Base-by-base conservation (phyloP, 305 asterid species). In the Withania somnifera region DNA sequence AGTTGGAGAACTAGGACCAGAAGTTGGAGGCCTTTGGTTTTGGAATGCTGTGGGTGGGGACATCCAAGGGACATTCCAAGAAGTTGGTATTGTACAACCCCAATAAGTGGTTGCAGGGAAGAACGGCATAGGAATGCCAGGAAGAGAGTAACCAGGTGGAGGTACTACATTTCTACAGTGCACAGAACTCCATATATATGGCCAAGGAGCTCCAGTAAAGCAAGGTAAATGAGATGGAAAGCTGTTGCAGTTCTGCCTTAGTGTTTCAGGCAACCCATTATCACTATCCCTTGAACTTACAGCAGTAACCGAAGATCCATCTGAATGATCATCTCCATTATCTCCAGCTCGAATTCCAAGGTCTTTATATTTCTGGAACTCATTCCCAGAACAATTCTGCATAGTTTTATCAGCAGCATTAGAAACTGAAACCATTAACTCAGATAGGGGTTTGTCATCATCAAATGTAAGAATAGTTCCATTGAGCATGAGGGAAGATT, bases 381-480 rank as follows among this genome's bases (percentile, higher is more conserved):
- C 84, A 80, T 86, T 88, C 24, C n/a, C n/a, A n/a, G n/a, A n/a
- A n/a, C n/a, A n/a, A n/a, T n/a, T n/a, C n/a, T n/a, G n/a, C n/a
- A n/a, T n/a, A n/a, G n/a, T n/a, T n/a, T n/a, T n/a, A n/a, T 90
- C 91, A 0, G 88, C 81, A 52, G 87, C 63, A 75, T 85, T 83
- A 84, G 86, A 80, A 83, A 79, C 89, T 1, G 93, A 87, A n/a
- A 91, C 88, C 88, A 89, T 81, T 64, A 95, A 88, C 67, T 88
- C 92, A 34, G 89, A 86, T 28, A 91, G 82, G 0, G 90, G 88
- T 6, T 89, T 47, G 47, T 88, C 87, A 7, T 88, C 82, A 17
- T 92, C 93, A 24, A 93, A 95, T 1, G 98, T 88, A 52, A 94
- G 90, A 86, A 94, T 90, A 5, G 87, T 86, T 58, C 91, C 90